Evolutionary conservation across 306 rosid genomes (phyloP).

Genomic region (Dalbergia cultrata): DNA sequence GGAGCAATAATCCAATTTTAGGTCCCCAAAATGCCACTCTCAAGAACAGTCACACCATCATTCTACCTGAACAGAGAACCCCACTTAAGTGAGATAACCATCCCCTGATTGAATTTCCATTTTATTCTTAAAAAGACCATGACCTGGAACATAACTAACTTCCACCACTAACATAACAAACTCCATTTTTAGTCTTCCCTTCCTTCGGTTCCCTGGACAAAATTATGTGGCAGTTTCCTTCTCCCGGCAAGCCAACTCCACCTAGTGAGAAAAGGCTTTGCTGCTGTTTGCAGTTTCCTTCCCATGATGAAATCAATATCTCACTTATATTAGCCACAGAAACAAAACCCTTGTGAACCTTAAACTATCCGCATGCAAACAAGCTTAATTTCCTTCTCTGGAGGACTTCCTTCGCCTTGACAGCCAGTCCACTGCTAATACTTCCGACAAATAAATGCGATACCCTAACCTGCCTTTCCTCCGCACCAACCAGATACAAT

Average conservation of each 20-base stretch:
- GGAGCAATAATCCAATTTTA: slow-evolving; percentile 5
- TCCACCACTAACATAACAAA: slow-evolving; percentile 11
- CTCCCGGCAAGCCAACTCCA: background rate
- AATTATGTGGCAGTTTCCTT: slow-evolving; percentile 20
- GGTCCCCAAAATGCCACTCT: slow-evolving; percentile 17
- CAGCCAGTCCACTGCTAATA: background rate
- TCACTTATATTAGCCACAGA: background rate
- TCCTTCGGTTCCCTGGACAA: slow-evolving; percentile 9
- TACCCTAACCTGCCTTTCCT: background rate
- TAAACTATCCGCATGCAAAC: background rate
- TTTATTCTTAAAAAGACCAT: slow-evolving; percentile 1
- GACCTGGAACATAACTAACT: background rate
- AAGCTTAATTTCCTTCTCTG: background rate
- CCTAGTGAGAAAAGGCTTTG: no score
- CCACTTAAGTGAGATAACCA: background rate
- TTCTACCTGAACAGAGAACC: slow-evolving; percentile 28
- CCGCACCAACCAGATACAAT: background rate
- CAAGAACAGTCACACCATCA: slow-evolving; percentile 3
- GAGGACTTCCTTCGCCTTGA: background rate
- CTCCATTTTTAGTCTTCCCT: slow-evolving; percentile 7
- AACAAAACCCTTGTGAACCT: slow-evolving; percentile 4
- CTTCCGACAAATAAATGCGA: background rate
- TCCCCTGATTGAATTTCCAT: background rate
- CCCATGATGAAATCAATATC: background rate
- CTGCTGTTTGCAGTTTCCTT: background rate